phyloP scores from a whole-genome alignment of 2,329 filamentous ascomycete species.

The Aspergillus brasiliensis region DNA sequence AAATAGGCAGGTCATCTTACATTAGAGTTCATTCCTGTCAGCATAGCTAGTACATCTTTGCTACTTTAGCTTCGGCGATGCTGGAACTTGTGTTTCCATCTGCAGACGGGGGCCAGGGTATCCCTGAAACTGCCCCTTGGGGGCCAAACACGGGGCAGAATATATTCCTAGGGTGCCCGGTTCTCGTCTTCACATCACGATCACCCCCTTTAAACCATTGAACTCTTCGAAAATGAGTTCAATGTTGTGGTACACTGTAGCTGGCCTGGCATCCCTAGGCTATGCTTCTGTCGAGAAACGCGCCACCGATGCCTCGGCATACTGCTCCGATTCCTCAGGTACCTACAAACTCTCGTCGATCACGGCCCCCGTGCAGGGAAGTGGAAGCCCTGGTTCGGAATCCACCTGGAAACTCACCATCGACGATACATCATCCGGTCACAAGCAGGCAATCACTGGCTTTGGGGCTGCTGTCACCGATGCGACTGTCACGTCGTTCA shows the following conservation, averaged over 20 bases:
- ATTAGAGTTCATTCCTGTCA: background rate
- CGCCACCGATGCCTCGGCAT: constrained; percentile 24
- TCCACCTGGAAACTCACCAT: constrained; percentile 30
- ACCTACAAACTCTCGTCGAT: constrained; percentile 28
- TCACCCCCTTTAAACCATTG: background rate
- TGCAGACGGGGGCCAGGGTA: background rate
- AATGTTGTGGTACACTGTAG: background rate
- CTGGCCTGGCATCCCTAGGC: constrained; percentile 15
- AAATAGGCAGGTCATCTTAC: background rate
- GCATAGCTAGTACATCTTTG: background rate
- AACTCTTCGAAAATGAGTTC: background rate
- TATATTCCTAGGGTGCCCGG: background rate
- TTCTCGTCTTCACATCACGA: background rate
- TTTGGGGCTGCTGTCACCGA: constrained; percentile 46
- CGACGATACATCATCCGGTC: constrained; percentile 28
- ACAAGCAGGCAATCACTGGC: constrained; percentile 34
- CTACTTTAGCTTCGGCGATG: background rate
- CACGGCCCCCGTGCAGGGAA: constrained; percentile 21
- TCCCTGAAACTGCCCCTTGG: background rate
- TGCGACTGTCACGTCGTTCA: constrained; percentile 39
- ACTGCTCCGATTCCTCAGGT: constrained; percentile 30
- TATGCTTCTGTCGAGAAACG: constrained; percentile 20
- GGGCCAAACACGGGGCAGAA: background rate
- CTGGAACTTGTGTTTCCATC: background rate
- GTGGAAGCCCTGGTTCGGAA: constrained; percentile 21